Evolutionary conservation across 1,284 basidiomycete genomes (phyloP), one percentile per base, ranked within the genome.

Genomic region (Moesziomyces antarcticus): DNA sequence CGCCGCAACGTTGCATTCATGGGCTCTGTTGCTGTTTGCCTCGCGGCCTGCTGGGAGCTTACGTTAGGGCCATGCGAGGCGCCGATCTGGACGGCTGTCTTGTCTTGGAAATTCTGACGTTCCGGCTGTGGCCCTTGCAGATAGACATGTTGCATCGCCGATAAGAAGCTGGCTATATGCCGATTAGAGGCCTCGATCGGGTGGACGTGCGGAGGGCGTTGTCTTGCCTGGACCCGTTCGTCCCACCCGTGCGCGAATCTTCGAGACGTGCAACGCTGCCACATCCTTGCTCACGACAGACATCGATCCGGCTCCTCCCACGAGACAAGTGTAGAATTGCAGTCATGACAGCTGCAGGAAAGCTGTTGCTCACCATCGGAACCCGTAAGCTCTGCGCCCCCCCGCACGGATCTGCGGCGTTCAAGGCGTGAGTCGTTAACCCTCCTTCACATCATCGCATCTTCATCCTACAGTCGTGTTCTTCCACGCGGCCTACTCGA

Each of bases 401-500:
- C 47, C 27, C 9, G 30, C 14, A 30, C 9, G 7, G 16, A 40
- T 33, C 4, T 13, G 20, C 18, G 22, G 18, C n/a, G 16, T 16
- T 33, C 46, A 18, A 10, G 18, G 18, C 13, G n/a, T 21, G 3
- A 16, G 3, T 11, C 16, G 1, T 24, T 45, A n/a, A 41, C 45
- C 27, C 1, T 27, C 22, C 41, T 13, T 25, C 5, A 25, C 24
- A 11, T 22, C 3, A 18, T 18, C 8, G 4, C 27, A 33, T 13
- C 10, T 33, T 13, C 30, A 13, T 1, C 30, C 11, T 7, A 27
- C 63, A 75, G 71, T 78, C 37, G 57, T 77, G 5, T 77, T 80
- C 55, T 57, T 80, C 11, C 78, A 80, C 43, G 62, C 73, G 3
- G 78, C 78, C 49, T 80, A 80, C 55, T 80, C 78, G 24, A 80